Conservation (phyloP, 2,329 filamentous ascomycete genomes). For the Pseudogymnoascus verrucosus region DNA sequence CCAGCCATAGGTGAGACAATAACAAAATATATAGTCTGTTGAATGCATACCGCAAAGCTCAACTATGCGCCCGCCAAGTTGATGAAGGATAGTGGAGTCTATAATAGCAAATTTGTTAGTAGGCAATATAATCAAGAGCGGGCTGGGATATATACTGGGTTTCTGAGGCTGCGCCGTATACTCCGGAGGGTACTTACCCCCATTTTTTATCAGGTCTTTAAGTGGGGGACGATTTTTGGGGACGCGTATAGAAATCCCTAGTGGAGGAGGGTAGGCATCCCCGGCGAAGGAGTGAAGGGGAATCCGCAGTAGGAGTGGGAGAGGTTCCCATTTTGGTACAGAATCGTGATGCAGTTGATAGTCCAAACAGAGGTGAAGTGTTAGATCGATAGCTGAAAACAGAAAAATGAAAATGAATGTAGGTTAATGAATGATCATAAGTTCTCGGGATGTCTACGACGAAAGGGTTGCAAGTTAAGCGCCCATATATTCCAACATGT, state of each 20-base stretch:
- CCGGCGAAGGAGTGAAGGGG: neutral
- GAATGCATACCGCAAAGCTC: neutral
- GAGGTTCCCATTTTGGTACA: neutral
- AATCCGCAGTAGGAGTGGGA: neutral
- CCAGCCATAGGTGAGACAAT: neutral
- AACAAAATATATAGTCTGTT: neutral
- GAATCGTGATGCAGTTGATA: neutral
- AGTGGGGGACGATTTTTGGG: neutral
- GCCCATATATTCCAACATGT: neutral
- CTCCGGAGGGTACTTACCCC: neutral
- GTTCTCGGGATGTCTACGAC: neutral
- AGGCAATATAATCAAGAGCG: neutral
- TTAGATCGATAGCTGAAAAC: neutral
- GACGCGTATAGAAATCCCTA: neutral
- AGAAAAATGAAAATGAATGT: neutral
- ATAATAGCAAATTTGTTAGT: neutral
- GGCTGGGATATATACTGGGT: neutral
- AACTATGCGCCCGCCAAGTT: neutral
- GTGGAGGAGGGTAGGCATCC: neutral
- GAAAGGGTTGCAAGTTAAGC: neutral
- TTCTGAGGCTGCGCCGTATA: neutral
- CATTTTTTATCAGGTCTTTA: neutral
- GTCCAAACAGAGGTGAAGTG: neutral
- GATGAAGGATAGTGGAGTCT: neutral
- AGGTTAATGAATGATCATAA: neutral